Evolutionary conservation across 495 filamentous ascomycete genomes (phyloP).

Genomic region (Aspergillus sparsus): DNA sequence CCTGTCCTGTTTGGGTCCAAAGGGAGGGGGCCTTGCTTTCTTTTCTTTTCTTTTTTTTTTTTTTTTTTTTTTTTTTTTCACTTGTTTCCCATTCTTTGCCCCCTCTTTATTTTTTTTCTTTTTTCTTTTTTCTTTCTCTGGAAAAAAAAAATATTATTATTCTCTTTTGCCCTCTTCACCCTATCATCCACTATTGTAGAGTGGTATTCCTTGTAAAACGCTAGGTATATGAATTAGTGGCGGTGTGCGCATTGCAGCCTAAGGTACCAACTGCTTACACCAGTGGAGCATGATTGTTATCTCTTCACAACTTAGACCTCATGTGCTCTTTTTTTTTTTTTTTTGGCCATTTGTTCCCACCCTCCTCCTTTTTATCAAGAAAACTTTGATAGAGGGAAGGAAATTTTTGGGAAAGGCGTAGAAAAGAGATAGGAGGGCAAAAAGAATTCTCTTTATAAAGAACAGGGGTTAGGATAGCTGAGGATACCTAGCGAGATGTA

Average conservation of each 20-base stretch:
- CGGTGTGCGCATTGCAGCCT: constrained; percentile 24
- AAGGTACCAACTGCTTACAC: constrained; percentile 22
- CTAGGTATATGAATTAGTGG: constrained; percentile 12
- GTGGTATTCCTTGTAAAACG: constrained; percentile 6
- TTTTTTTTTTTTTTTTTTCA: constrained; percentile 9
- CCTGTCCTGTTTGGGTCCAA: constrained; percentile 1
- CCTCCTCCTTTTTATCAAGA: neutral
- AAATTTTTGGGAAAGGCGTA: neutral
- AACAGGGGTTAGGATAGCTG: neutral
- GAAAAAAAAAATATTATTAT: no score
- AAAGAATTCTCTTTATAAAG: neutral
- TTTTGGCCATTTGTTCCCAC: no score
- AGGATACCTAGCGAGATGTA: neutral
- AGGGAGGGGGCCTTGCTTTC: constrained; percentile 4
- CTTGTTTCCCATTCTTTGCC: neutral
- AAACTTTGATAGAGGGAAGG: neutral
- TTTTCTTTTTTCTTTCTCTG: no score
- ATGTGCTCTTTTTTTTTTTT: neutral
- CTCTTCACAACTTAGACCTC: neutral
- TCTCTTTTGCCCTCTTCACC: constrained; percentile 1
- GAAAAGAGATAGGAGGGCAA: neutral
- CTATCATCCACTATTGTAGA: neutral
- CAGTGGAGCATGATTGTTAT: constrained; percentile 1
- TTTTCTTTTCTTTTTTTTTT: constrained; percentile 13
- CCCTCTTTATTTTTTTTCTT: neutral